Percentiles rank a stretch among this genome's conserved stretches.
Evolutionary conservation across 2,329 filamentous ascomycete genomes (phyloP).

Genomic region (Mollisia scopiformis): DNA sequence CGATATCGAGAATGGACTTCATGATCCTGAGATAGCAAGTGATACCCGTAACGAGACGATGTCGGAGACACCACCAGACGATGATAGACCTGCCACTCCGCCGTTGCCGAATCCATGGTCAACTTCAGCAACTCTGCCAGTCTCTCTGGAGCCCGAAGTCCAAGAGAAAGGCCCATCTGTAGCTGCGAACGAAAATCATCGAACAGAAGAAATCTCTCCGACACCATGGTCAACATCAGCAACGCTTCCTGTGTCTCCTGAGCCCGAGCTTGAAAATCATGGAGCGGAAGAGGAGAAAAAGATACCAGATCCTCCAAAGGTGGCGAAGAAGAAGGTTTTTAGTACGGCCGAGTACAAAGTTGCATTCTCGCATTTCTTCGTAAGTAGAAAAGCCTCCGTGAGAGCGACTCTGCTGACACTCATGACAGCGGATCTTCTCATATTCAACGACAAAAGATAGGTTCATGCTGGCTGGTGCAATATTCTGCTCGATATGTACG

Average conservation of each 20-base stretch:
- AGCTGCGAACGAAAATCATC: not conserved
- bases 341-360: conserved; percentile 27
- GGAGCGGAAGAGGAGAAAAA: not conserved
- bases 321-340: not conserved
- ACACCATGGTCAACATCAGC: conserved; percentile 15
- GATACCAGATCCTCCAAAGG: not conserved
- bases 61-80: not conserved
- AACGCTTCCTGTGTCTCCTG: conserved; percentile 9
- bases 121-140: conserved; percentile 13
- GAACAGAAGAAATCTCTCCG: conserved; percentile 1
- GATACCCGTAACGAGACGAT: not conserved
- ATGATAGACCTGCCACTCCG: not conserved
- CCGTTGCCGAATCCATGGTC: conserved; percentile 14
- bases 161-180: not conserved
- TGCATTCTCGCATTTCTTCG: conserved; percentile 27
- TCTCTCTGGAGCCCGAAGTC: not conserved
- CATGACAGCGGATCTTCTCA: conserved; percentile 31
- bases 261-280: conserved; percentile 5
- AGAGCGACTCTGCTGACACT: not conserved
- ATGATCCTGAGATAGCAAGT: not conserved
- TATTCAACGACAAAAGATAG: conserved; percentile 31
- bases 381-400: conserved; percentile 4
- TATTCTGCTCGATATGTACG: conserved; percentile 27
- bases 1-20: not conserved
- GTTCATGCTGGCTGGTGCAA: conserved; percentile 25